Base-by-base conservation (phyloP, 1,139 yeast genomes). In the Wickerhamomyces sp. region DNA sequence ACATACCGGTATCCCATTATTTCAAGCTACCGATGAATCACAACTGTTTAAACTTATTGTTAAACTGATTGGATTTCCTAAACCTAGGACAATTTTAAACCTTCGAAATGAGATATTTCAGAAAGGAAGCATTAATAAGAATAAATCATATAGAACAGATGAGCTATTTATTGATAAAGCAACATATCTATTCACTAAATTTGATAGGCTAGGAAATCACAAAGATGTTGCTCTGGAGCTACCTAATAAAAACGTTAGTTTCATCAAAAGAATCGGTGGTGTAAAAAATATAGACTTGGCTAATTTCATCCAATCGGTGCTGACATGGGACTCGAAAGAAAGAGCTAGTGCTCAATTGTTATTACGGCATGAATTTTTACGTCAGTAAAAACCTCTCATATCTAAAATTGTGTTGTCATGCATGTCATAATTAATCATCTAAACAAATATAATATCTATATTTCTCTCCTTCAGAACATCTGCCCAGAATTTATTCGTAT, bases 1-100 rank as follows among this genome's bases (percentile, higher is more conserved):
- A 36, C 72, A 69, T 39, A 70, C 78, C 0, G 95, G 95, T 0
- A 56, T 60, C 26, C 92, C 95, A 0, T 54, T 86, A 21, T 74
- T 86, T 44, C 82, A 85, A 29, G 90, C 89, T 0, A 78, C 71
- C 43, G 75, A 78, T 51, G 95, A 86, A 55, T 64, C 69, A 34
- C 88, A 82, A 42, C 81, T 85, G 43, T 63, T 84, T 35, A 78
- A 76, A 2, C 64, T 74, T 27, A 73, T 78, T 20, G 60, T 81
- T 47, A 82, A 81, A 48, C 51, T 77, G 14, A 68, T 83, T 50
- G 95, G 94, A 0, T 67, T 72, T 1, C 95, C 95, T 0, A 68
- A 66, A 8, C 52, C 60, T 31, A 45, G 52, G 10, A 57, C 70
- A 31, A 59, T 79, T 5, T 42, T 60, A 26, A 49, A 54, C 9